Evolutionary conservation across 192 early-diverging fungal species (phyloP), one percentile per base, ranked within the genome.

Genomic region (Geosiphon pyriformis): DNA sequence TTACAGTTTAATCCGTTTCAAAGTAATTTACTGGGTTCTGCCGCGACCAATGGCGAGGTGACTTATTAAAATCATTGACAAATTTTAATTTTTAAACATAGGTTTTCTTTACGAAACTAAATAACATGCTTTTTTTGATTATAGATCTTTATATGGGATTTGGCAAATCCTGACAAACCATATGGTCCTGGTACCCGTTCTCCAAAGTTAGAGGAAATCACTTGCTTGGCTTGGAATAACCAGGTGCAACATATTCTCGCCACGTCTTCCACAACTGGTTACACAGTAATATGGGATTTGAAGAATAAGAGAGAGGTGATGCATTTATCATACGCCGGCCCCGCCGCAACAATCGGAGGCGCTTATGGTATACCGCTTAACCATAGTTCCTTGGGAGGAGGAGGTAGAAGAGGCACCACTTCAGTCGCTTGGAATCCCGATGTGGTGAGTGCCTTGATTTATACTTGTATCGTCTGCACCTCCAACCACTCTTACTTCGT

Each of bases 241-340:
- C 87, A 94, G 65, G 91, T 92, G 32, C 82, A 88, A 59, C 91
- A 96, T 64, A 99, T 99, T 70, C 80, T 99, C 62, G 96, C 93
- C 10, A 91, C 90, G 4, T 91, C 91, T 8, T 90, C 87, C 46
- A 91, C 88, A 60, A 94, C 93, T 57, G 95, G 96, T 47, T 82
- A 91, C 66, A 92, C 94, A 22, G 95, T 95, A 29, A 87, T 99
- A 8, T 99, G 95, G 94, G 96, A 99, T 83, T 80, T 99, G 64
- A 82, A 90, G 50, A 86, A 88, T 50, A 80, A 89, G 49, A 86
- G 90, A 46, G 94, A 99, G 68, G 83, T 95, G 29, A 88, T 95
- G 50, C 77, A 83, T 33, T 82, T 99, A 48, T 77, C 76, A 65
- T 82, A 82, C 56, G 71, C 71, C 7, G 83, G 81, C 27, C 64